Evolutionary conservation across 78 protist species (phyloP), one percentile per base, ranked within the genome.

Genomic region (Isochrysis galbana): DNA sequence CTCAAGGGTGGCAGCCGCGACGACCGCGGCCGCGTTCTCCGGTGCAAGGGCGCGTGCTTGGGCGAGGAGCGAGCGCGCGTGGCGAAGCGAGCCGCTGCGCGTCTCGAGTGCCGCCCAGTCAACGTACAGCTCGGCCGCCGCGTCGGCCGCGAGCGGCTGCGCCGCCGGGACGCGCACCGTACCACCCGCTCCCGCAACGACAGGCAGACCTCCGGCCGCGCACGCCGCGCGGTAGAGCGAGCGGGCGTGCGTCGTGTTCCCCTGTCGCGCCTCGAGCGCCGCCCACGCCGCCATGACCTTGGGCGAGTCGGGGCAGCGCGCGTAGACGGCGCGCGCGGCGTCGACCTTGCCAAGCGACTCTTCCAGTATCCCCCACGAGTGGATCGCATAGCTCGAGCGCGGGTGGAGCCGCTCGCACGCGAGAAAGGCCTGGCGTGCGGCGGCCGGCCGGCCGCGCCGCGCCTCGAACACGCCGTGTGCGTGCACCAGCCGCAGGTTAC

Each of bases 201-300:
- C n/a, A n/a, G n/a, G n/a, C n/a, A n/a, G n/a, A n/a, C n/a, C 34
- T 21, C 17, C 34, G 44, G 41, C 34, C 10, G 80, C 80, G 41
- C 80, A 70, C 44, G 34, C 84, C 14, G 17, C 5, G 41, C 34
- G 38, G 54, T 44, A 44, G 32, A 80, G 19, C 39, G 51, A 36
- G 14, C 54, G 32, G 55, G 88, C 88, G 17, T 7, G 41, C 29
- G 7, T 41, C 39, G 26, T 5, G 55, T 44, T 7, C 25, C 55
- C 88, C 25, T 80, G 42, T 5, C 0, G 34, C 51, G 48, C 55
- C 88, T 80, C 88, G 88, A 80, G 88, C 39, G 88, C 88, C 36
- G 88, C 88, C 88, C 88, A 80, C 39, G 88, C 88, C 48, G 55
- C 4, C 39, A 21, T 29, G 29, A 80, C 38, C 55, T 11, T 17